A percentile compares a stretch with the other conserved stretches of the same genome.
phyloP scores from a whole-genome alignment of 148 eudicot genomes.

The Heliosperma pusillum region DNA sequence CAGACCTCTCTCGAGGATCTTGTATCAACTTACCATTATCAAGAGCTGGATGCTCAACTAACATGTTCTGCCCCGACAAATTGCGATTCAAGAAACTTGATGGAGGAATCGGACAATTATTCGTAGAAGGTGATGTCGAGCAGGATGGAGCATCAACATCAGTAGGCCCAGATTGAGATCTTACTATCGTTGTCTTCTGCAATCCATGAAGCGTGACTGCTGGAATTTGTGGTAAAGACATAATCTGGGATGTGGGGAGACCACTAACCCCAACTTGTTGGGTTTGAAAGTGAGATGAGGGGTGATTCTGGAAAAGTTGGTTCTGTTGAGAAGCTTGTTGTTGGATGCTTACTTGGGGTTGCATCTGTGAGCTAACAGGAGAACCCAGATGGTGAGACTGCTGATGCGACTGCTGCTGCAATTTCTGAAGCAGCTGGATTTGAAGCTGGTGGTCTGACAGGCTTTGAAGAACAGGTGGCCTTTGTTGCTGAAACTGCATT shows the following conservation, averaged over 20 bases:
- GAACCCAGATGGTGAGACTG: slow-evolving; percentile 47
- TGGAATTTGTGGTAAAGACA: slow-evolving; percentile 51
- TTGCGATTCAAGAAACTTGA: slow-evolving; percentile 48
- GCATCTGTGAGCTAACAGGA: slow-evolving; percentile 33
- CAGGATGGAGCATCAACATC: slow-evolving; percentile 84
- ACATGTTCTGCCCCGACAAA: slow-evolving; percentile 42
- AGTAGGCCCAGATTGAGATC: slow-evolving; percentile 52
- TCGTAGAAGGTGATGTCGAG: slow-evolving; percentile 83
- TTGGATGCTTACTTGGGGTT: slow-evolving; percentile 32
- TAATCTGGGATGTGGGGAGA: slow-evolving; percentile 44
- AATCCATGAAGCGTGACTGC: slow-evolving; percentile 53
- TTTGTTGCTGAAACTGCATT: slow-evolving; percentile 75
- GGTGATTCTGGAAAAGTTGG: slow-evolving; percentile 47
- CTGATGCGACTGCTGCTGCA: slow-evolving; percentile 50
- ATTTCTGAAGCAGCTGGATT: slow-evolving; percentile 55
- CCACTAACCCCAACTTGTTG: slow-evolving; percentile 45
- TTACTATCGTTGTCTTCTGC: slow-evolving; percentile 44
- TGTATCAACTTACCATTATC: slow-evolving; percentile 42
- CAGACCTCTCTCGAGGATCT: slow-evolving; percentile 51
- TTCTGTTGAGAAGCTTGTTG: slow-evolving; percentile 42
- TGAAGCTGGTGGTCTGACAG: slow-evolving; percentile 77
- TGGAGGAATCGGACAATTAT: slow-evolving; percentile 56
- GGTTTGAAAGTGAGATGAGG: slow-evolving; percentile 42
- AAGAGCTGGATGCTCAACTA: slow-evolving; percentile 41
- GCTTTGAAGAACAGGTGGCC: slow-evolving; percentile 49